These are phyloP conservation scores for Terana coerulea DNA, from an alignment of 768 basidiomycete genomes.

Conservation along the genomic window DNA sequence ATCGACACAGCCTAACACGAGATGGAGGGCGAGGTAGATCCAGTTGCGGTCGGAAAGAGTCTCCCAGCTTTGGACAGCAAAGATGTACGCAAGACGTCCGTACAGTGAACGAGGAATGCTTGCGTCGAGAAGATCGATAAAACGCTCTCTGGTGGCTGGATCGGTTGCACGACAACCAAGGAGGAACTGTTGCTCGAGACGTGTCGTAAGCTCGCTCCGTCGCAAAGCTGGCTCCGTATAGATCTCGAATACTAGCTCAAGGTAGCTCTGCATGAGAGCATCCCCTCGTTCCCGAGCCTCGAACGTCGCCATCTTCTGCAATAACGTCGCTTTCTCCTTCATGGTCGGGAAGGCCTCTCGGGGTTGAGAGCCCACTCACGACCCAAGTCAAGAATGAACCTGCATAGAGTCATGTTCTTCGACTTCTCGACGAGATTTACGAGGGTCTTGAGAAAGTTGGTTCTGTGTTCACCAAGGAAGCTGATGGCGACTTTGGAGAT, in stretches of 20 bases:
- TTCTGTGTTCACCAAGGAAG: conserved; percentile 82
- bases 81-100: conserved; percentile 81
- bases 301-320: conserved; percentile 84
- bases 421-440: conserved; percentile 88
- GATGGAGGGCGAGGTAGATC: conserved; percentile 88
- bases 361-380: conserved; percentile 87
- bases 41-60: conserved; percentile 88
- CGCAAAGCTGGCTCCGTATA: conserved; percentile 85
- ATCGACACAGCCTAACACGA: conserved; percentile 76
- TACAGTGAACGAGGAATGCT: conserved; percentile 83
- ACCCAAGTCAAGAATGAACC: conserved; percentile 80
- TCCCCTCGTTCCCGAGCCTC: conserved; percentile 82
- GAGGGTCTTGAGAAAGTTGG: conserved; percentile 73
- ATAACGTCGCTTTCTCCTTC: conserved; percentile 90
- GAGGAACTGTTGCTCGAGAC: conserved; percentile 90
- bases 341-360: conserved; percentile 86
- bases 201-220: conserved; percentile 89
- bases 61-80: conserved; percentile 96
- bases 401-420: conserved; percentile 71
- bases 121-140: conserved; percentile 86
- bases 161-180: conserved; percentile 88
- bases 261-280: conserved; percentile 74
- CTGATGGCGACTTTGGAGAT: conserved; percentile 80
- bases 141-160: conserved; percentile 70
- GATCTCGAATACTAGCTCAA: conserved; percentile 90